A percentile compares a stretch with the other conserved stretches of the same genome.
Conservation (phyloP, 192 early-diverging fungal genomes). For the Entomortierella lignicola region DNA sequence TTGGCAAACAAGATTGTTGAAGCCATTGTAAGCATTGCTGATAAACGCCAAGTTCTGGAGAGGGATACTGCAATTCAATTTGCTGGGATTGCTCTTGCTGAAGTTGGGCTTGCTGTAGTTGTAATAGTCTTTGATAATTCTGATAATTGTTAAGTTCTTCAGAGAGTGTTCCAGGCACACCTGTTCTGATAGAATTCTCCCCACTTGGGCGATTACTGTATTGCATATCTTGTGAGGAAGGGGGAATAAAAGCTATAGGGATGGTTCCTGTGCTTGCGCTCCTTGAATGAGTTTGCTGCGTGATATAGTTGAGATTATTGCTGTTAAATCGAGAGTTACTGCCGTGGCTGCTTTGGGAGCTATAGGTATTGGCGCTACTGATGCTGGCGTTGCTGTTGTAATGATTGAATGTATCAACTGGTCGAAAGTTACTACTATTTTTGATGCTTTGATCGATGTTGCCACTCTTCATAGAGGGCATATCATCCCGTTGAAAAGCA, state of each 20-base stretch:
- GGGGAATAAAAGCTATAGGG: background rate
- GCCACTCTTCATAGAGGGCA: slow-evolving; percentile 12
- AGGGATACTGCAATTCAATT: slow-evolving; percentile 7
- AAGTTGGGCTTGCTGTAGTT: background rate
- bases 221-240: slow-evolving; percentile 7
- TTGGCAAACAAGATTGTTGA: slow-evolving; percentile 37
- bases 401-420: slow-evolving; percentile 1
- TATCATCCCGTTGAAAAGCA: background rate
- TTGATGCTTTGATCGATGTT: slow-evolving; percentile 9
- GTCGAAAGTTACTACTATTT: background rate
- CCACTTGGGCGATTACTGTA: background rate
- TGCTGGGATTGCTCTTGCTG: background rate
- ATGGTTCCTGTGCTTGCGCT: slow-evolving; percentile 21
- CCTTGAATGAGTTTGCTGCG: background rate
- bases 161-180: background rate
- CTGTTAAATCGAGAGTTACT: slow-evolving; percentile 3
- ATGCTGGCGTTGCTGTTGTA: slow-evolving; percentile 37
- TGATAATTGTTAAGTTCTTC: slow-evolving; percentile 14
- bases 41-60: slow-evolving; percentile 14
- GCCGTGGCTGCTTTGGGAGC: slow-evolving; percentile 9
- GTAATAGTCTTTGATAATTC: slow-evolving; percentile 6
- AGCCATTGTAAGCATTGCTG: slow-evolving; percentile 42
- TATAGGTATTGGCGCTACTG: slow-evolving; percentile 18
- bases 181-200: background rate
- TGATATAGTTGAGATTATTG: background rate